Evolutionary conservation across 106 monocot genomes (phyloP), one percentile per base, ranked within the genome.

Genomic region (Apostasia ramifera): DNA sequence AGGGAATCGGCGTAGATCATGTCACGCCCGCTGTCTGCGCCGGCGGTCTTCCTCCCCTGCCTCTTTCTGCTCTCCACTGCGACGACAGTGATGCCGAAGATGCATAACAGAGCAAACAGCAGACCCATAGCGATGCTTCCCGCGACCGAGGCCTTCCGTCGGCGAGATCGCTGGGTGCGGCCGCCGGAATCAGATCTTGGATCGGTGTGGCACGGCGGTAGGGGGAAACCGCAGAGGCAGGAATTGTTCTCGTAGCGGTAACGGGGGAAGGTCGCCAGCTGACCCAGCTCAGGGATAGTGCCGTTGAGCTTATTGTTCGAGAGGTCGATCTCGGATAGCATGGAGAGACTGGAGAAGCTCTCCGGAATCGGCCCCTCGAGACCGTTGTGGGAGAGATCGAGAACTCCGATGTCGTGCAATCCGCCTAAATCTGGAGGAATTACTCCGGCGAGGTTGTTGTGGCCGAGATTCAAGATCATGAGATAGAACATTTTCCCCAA

Each of bases 251-350:
- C 81, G 39, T 92, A 92, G 5, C 74, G 72, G 48, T 51, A 59
- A 2, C 57, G 49, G 0, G 90, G 87, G 56, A 94, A 88, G 0
- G 90, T 91, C 9, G 79, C 87, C n/a, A 91, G 74, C 44, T 81
- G 80, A 4, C 94, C 94, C 40, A 90, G 74, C n/a, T 77, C 87
- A 0, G 94, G 94, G 39, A 94, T 94, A 2, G 76, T 63, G 4
- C 94, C 94, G 62, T 84, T 90, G 59, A 94, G 91, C 69, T 73
- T 66, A 72, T 94, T 94, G 58, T 87, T 83, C 4, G 90, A 94
- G n/a, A 94, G 75, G 67, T 94, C 87, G 68, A 94, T 74, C 77
- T 94, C 91, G 4, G 91, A 80, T 2, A 94, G 85, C 82, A 91
- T 78, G 37, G 84, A 74, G 14, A 87, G 69, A 6, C 77, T 39